Conservation (phyloP, 306 rosid species). For the Mimosa pudica region DNA sequence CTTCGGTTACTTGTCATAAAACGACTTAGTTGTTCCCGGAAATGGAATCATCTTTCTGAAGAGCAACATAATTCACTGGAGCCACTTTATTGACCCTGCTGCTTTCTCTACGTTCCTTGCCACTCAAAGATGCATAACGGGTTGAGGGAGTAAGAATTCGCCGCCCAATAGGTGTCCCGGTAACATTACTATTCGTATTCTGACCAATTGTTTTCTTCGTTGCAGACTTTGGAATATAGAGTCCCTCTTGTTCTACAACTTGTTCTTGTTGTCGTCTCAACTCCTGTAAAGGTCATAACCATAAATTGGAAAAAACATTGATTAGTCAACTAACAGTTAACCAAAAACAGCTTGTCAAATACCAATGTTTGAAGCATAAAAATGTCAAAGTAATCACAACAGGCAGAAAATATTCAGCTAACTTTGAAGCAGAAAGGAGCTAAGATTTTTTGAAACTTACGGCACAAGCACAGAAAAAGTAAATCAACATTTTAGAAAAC, state of each 20-base stretch:
- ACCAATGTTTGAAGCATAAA: neutral
- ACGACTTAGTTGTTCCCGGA: slow-evolving; percentile 42
- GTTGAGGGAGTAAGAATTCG: slow-evolving; percentile 54
- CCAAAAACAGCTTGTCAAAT: slow-evolving; percentile 16
- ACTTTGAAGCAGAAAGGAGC: slow-evolving; percentile 18
- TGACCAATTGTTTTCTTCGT: slow-evolving; percentile 78
- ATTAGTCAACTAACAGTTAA: slow-evolving; percentile 3
- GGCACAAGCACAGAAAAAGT: slow-evolving; percentile 1
- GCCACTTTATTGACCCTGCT: slow-evolving; percentile 52
- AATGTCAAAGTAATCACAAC: slow-evolving; percentile 4
- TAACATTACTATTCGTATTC: slow-evolving; percentile 50
- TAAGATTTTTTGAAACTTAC: neutral
- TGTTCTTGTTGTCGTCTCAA: slow-evolving; percentile 77
- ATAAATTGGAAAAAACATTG: slow-evolving; percentile 2
- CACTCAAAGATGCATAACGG: slow-evolving; percentile 51
- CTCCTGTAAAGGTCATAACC: slow-evolving; percentile 52
- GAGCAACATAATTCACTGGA: slow-evolving; percentile 87
- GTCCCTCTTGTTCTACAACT: slow-evolving; percentile 67
- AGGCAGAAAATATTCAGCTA: slow-evolving; percentile 1
- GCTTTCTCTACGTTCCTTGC: slow-evolving; percentile 72
- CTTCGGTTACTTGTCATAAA: neutral
- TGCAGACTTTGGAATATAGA: slow-evolving; percentile 74
- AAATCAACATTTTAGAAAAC: slow-evolving; percentile 10
- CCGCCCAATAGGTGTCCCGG: slow-evolving; percentile 72
- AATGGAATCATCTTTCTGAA: slow-evolving; percentile 67